phyloP scores from a whole-genome alignment of 768 basidiomycete genomes.

The Boletus vinaceobasis region DNA sequence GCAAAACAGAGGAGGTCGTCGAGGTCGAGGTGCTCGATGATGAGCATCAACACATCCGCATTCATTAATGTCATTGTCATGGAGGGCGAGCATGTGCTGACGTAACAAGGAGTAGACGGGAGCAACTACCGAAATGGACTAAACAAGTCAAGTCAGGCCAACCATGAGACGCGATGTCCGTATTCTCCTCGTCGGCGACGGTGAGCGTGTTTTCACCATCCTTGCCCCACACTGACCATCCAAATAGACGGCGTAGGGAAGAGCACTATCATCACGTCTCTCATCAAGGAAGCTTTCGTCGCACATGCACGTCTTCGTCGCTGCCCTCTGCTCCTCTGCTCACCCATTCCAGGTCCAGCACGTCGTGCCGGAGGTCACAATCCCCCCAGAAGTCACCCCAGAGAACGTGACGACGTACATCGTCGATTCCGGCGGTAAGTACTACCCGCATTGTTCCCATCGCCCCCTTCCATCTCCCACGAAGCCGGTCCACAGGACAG shows the following conservation, averaged over 20 bases:
- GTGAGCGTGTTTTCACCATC: conserved; percentile 41
- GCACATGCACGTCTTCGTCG: conserved; percentile 58
- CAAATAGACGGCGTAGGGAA: conserved; percentile 93
- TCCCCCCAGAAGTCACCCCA: conserved; percentile 95
- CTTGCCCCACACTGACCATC: not conserved
- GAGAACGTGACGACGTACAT: conserved; percentile 98
- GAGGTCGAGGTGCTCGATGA: conserved; percentile 45
- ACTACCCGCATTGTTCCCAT: not conserved
- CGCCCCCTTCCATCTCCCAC: conserved; percentile 8
- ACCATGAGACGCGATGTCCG: conserved; percentile 89
- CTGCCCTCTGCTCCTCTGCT: not conserved
- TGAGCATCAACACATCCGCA: conserved; percentile 52
- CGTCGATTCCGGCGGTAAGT: conserved; percentile 91
- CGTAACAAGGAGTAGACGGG: conserved; percentile 6
- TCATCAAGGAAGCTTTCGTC: conserved; percentile 95
- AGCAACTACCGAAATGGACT: not conserved
- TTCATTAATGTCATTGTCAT: conserved; percentile 35
- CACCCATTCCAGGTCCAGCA: conserved; percentile 72
- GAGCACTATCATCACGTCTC: conserved; percentile 93
- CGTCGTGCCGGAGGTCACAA: conserved; percentile 94
- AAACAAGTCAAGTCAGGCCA: conserved; percentile 14
- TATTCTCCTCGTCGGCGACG: conserved; percentile 92
- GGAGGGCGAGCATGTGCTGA: conserved; percentile 10
- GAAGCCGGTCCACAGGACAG: conserved; percentile 84
- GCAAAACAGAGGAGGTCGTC: conserved; percentile 39